Percentiles rank a stretch among this genome's conserved stretches.
These are phyloP conservation scores for Wickerhamomyces chaumierensis DNA, from an alignment of 805 yeast species.

Conservation along the genomic window DNA sequence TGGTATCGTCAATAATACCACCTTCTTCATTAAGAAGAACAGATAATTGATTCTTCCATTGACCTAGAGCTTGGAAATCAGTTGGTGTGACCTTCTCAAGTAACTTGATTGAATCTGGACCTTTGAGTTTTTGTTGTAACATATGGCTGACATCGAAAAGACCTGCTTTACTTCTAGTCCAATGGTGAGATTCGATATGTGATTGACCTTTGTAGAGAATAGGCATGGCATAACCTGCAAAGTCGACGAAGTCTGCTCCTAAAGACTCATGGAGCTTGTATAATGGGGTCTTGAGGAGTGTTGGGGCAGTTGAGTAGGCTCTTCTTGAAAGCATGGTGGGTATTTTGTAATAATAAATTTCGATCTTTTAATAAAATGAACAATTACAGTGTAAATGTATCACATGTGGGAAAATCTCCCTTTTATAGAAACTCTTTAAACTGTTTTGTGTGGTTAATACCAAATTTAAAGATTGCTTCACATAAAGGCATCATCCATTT, in stretches of 20 bases:
- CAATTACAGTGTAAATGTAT: no score
- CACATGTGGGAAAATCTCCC: no score
- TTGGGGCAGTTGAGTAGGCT: slow-evolving; percentile 15
- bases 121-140: slow-evolving; percentile 79
- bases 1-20: slow-evolving; percentile 86
- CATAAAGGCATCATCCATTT: no score
- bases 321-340: slow-evolving; percentile 8
- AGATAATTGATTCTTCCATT: slow-evolving; percentile 60
- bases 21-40: slow-evolving; percentile 69
- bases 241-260: slow-evolving; percentile 89
- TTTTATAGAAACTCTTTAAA: no score
- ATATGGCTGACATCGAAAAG: slow-evolving; percentile 95
- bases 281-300: slow-evolving; percentile 53
- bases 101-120: slow-evolving; percentile 54
- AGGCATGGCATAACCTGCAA: slow-evolving; percentile 96
- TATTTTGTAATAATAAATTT: no score
- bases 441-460: no score
- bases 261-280: slow-evolving; percentile 65
- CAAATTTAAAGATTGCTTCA: no score
- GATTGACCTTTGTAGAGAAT: slow-evolving; percentile 75
- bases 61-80: slow-evolving; percentile 48
- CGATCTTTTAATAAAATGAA: no score
- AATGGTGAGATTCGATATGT: slow-evolving; percentile 86
- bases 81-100: slow-evolving; percentile 83
- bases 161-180: slow-evolving; percentile 87